A percentile compares a stretch with the other conserved stretches of the same genome.
phyloP scores from a whole-genome alignment of 805 yeast genomes.

The Ogataea sp. region DNA sequence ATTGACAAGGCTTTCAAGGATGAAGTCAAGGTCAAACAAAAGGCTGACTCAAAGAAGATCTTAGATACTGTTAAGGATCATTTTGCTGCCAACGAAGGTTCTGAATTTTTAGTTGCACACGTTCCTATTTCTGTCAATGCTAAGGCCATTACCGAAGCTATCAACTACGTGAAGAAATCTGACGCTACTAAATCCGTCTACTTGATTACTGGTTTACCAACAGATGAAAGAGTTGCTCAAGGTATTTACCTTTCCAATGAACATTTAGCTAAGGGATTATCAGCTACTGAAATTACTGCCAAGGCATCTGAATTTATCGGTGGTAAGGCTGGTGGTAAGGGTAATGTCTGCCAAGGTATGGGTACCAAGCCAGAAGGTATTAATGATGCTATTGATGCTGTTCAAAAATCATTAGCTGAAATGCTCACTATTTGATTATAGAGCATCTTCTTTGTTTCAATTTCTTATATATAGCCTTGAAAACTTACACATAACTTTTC shows the following conservation, averaged over 20 bases:
- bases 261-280: conserved; percentile 60
- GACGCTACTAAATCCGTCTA: conserved; percentile 69
- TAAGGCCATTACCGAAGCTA: conserved; percentile 90
- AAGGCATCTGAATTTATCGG: conserved; percentile 72
- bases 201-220: conserved; percentile 60
- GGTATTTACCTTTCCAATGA: conserved; percentile 82
- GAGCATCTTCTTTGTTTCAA: no score
- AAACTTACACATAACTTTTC: no score
- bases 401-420: conserved; percentile 51
- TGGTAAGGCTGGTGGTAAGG: conserved; percentile 98
- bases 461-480: not conserved
- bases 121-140: conserved; percentile 74
- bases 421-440: conserved; percentile 23
- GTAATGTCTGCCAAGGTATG: conserved; percentile 93
- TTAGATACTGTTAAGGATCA: conserved; percentile 67
- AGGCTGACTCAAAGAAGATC: conserved; percentile 78
- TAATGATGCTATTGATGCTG: conserved; percentile 64
- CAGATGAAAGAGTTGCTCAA: conserved; percentile 77
- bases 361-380: conserved; percentile 75
- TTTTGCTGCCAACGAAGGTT: conserved; percentile 47
- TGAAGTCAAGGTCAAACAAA: conserved; percentile 78
- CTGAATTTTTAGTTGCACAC: conserved; percentile 58
- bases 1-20: conserved; percentile 86
- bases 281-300: conserved; percentile 68
- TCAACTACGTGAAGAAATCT: conserved; percentile 72